These are phyloP conservation scores for Gossypium gossypioides DNA, from an alignment of 441 rosid genomes.

Conservation along the genomic window DNA sequence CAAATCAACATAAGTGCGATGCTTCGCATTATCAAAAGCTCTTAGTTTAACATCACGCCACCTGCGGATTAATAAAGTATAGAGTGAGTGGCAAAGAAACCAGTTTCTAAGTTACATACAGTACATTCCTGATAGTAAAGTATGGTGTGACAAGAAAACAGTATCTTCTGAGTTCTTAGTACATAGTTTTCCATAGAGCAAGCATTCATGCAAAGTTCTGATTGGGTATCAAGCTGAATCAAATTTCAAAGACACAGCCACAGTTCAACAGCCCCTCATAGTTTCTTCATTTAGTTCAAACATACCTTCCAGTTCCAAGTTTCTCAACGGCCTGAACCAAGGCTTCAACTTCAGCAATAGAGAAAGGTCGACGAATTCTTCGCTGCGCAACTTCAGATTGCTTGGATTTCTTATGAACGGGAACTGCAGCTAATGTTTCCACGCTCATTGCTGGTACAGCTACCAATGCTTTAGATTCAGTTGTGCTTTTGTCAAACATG, in stretches of 20 bases:
- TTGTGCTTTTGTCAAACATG: constrained; percentile 28
- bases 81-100: too few relatives aligned
- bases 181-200: not conserved
- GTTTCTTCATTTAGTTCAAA: not conserved
- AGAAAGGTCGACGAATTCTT: constrained; percentile 97
- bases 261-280: not conserved
- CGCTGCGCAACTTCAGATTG: constrained; percentile 65
- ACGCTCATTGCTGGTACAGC: constrained; percentile 38
- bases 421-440: constrained; percentile 52
- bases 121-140: not conserved
- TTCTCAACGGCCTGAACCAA: constrained; percentile 94
- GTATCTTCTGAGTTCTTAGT: not conserved
- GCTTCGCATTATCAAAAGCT: constrained; percentile 85
- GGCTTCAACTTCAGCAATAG: constrained; percentile 94
- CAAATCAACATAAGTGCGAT: constrained; percentile 92
- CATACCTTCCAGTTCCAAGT: constrained; percentile 95
- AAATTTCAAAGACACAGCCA: not conserved
- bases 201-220: not conserved
- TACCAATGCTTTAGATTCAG: constrained; percentile 49
- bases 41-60: constrained; percentile 89
- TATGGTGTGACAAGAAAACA: not conserved
- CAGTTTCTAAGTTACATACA: not conserved
- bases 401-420: constrained; percentile 48
- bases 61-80: constrained; percentile 31
- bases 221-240: not conserved